Evolutionary conservation across 2,329 filamentous ascomycete species (phyloP), one percentile per base, ranked within the genome.

Genomic region (Malbranchea cinnamomea): DNA sequence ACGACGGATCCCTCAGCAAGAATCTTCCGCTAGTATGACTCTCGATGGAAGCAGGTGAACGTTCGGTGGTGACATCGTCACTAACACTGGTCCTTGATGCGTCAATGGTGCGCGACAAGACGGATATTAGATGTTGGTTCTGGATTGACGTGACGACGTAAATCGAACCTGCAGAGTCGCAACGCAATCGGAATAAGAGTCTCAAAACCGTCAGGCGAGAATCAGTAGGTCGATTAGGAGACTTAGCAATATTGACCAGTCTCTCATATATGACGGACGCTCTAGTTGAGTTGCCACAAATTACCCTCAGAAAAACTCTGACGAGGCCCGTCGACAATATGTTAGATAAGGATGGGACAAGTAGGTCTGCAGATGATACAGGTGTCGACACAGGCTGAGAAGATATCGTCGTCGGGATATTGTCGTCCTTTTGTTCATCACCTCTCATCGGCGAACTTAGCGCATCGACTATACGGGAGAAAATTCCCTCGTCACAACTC

Each of bases 171-270:
- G 78, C 72, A 49, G 78, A 82, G 52, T 93, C 83, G 13, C 83
- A 82, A 35, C 85, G 71, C 17, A 94, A 59, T 24, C 85, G 73
- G 48, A 91, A 87, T 2, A 94, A 60, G 24, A 87, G 56, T 44
- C 81, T 83, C 62, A 85, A 71, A 2, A 77, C 74, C 8, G 74
- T 75, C 15, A 89, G 58, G 5, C 80, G 74, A 30, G 78, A 74
- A 52, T 81, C 74, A 5, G 67, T 60, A 35, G 78, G 76, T 37
- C 68, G 71, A 18, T 64, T 59, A 16, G 61, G 63, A 10, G 67
- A 67, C 39, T 65, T 67, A 4, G 68, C 72, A 40, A 84, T 72
- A 30, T 63, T 62, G 23, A 85, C 56, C 4, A 87, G 54, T 6
- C 68, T 60, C 28, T 71, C 63, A 42, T 74, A 84, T 0, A 76